Evolutionary conservation across 345 rosid genomes (phyloP).

Genomic region (Camelina neglecta): DNA sequence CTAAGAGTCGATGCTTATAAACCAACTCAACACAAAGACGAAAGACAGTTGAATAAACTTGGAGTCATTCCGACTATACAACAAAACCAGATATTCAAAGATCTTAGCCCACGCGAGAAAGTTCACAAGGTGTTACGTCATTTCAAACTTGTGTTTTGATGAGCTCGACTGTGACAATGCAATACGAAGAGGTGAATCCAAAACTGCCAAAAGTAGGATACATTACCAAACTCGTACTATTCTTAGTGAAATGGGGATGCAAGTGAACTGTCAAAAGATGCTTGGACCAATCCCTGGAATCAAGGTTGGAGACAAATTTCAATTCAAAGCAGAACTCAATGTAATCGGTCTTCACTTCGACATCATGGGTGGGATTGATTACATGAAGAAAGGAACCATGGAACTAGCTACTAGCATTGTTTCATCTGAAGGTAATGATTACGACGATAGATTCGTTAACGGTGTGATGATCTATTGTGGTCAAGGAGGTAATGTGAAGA

Average conservation of each 20-base stretch:
- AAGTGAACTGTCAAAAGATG: conserved; percentile 48
- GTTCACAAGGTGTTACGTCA: background rate
- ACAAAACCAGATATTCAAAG: background rate
- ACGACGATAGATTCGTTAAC: background rate
- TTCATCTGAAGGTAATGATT: too few relatives aligned
- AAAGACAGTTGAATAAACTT: background rate
- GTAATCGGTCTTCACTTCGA: conserved; percentile 83
- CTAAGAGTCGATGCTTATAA: background rate
- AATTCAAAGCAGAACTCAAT: conserved; percentile 68
- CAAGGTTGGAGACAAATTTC: conserved; percentile 83
- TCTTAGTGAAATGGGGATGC: conserved; percentile 24
- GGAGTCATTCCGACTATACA: background rate
- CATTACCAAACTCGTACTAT: background rate
- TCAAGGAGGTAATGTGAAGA: conserved; percentile 59
- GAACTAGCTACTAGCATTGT: too few relatives aligned
- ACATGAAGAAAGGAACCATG: background rate
- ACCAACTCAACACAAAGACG: background rate
- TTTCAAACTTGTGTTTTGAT: conserved; percentile 7
- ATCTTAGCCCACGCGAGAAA: conserved; percentile 12
- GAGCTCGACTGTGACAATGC: background rate
- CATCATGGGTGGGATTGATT: conserved; percentile 78
- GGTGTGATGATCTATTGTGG: conserved; percentile 76
- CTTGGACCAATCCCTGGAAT: conserved; percentile 87
- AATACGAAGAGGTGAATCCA: background rate
- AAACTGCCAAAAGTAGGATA: background rate